Base-by-base conservation (phyloP, 306 rosid species). In the Oxytropis ochrocephala region DNA sequence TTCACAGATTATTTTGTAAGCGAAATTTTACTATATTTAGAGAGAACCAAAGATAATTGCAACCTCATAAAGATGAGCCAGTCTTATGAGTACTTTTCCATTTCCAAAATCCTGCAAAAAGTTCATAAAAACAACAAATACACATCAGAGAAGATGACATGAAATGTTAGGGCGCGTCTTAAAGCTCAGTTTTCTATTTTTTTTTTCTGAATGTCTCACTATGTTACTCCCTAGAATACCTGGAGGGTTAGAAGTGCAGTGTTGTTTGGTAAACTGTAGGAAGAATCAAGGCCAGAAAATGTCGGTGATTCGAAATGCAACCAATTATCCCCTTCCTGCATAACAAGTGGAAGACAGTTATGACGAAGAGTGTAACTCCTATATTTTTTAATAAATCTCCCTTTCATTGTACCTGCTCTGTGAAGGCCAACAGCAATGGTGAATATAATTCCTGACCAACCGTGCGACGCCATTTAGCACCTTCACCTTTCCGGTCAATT, bases 391-490 rank as follows among this genome's bases (percentile, higher is more conserved):
- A 44, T 39, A 16, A 13, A 32, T 18, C 41, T 67, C 30, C 5
- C 2, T 10, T 49, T 51, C 18, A 5, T 17, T 58, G 43, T 70
- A 94, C 97, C 96, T 90, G 89, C 69, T 90, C 96, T 55, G 97
- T 14, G 78, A 94, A 90, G 57, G 97, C 98, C 75, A 94, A 77
- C 56, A 94, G 74, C 84, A 94, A 84, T 16, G 98, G 97, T 50
- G 96, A 88, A 83, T 80, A 90, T 71, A 94, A 76, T 76, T 94
- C 97, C 84, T 94, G 98, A 79, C 97, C 98, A 60, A 85, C 82
- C 39, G 95, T 80, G 6, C 98, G 97, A 48, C 97, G 94, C 98
- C 98, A 94, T 63, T 82, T 87, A 48, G 96, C 88, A 72, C 97
- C 97, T 65, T 88, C 91, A 58, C 96, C 95, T 63, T 74, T 27